Evolutionary conservation across 805 yeast species (phyloP).

Genomic region (Kuraishia hungarica): DNA sequence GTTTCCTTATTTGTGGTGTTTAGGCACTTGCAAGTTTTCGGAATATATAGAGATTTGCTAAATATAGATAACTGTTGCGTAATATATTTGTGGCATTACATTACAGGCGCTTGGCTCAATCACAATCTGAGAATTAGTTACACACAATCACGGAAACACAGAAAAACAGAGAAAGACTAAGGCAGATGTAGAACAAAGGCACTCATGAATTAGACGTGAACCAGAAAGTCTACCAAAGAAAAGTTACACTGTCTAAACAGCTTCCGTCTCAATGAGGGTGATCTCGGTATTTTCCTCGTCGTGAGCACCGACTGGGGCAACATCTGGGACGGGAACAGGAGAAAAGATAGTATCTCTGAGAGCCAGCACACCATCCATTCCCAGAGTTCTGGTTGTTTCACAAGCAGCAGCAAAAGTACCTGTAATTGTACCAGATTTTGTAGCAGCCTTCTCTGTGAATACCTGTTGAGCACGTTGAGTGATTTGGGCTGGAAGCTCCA

Average conservation of each 20-base stretch:
- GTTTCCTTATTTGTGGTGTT: background rate
- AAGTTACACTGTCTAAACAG: background rate
- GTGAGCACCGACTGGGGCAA: background rate
- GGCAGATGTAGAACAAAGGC: no score
- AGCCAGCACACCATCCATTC: conserved; percentile 21
- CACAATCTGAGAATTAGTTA: no score
- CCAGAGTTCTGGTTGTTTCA: conserved; percentile 5
- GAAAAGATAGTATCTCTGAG: conserved; percentile 6
- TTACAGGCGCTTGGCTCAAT: background rate
- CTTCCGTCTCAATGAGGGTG: background rate
- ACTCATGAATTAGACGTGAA: no score
- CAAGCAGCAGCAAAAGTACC: background rate
- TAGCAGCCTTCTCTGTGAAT: conserved; percentile 29
- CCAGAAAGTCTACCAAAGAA: background rate
- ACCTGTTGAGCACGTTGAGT: conserved; percentile 26
- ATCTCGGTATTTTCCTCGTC: background rate
- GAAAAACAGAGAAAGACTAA: no score
- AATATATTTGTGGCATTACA: background rate
- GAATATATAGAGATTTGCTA: background rate
- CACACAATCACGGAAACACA: no score
- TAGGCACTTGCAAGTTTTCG: no score
- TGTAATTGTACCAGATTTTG: conserved; percentile 15
- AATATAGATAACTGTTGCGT: background rate
- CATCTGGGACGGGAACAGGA: background rate
- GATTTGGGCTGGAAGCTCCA: conserved; percentile 26